These are phyloP conservation scores for Selaginella moellendorffii DNA, from an alignment of 75 land plant species.

Conservation along the genomic window DNA sequence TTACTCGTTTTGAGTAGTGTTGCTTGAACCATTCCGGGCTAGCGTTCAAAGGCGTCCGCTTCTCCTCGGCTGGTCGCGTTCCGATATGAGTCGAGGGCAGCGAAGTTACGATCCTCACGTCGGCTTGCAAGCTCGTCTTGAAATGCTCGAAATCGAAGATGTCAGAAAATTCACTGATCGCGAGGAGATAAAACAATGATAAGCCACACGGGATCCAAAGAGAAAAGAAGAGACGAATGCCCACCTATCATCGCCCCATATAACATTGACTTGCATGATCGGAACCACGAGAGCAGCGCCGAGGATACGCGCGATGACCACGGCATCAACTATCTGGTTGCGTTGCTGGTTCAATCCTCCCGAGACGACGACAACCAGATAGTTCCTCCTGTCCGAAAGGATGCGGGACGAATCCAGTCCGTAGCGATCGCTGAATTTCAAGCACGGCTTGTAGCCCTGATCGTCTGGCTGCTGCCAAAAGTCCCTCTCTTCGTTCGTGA, in stretches of 20 bases:
- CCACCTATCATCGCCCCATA: constrained; percentile 1
- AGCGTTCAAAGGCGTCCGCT: neutral
- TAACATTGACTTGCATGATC: neutral
- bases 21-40: neutral
- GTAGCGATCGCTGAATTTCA: neutral
- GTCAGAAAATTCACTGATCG: constrained; percentile 2
- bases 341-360: constrained; percentile 8
- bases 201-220: neutral
- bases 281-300: constrained; percentile 3
- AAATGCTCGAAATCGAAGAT: constrained; percentile 5
- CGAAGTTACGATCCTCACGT: constrained; percentile 1
- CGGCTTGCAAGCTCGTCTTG: neutral
- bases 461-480: constrained; percentile 4
- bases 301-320: constrained; percentile 1
- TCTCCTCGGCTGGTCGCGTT: neutral
- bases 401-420: neutral
- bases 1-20: neutral
- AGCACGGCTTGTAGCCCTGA: constrained; percentile 2
- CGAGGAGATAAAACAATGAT: neutral
- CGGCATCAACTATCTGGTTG: constrained; percentile 8
- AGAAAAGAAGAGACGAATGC: neutral
- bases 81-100: constrained; percentile 1
- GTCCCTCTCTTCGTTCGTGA: constrained; percentile 9
- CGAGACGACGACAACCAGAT: neutral
- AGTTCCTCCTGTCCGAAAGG: neutral